A percentile compares a stretch with the other conserved stretches of the same genome.
These are phyloP conservation scores for Hibiscus mutabilis DNA, from an alignment of 345 rosid species.

Conservation along the genomic window DNA sequence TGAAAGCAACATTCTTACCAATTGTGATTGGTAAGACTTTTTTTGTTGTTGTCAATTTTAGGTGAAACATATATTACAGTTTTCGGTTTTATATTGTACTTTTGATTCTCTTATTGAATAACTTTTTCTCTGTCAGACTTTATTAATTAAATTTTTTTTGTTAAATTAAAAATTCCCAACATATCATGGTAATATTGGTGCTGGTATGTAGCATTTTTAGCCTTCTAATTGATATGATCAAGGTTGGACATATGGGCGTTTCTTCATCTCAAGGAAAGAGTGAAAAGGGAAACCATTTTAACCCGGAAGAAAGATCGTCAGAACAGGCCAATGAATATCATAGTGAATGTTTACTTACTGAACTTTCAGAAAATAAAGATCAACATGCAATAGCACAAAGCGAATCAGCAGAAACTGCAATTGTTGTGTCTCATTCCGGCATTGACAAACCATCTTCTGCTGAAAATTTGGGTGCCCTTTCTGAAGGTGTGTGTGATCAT, in stretches of 20 bases:
- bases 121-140: neutral
- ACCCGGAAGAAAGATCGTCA: slow-evolving; percentile 9
- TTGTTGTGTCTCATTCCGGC: neutral
- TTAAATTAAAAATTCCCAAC: neutral
- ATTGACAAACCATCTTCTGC: slow-evolving; percentile 11
- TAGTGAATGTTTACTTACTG: slow-evolving; percentile 9
- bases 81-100: neutral
- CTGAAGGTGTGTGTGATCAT: slow-evolving; percentile 5
- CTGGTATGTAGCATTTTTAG: slow-evolving; percentile 9
- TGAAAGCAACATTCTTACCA: neutral
- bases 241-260: slow-evolving; percentile 15
- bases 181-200: neutral
- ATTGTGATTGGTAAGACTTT: neutral
- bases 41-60: neutral
- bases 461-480: neutral
- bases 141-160: neutral
- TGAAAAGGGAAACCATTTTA: slow-evolving; percentile 11
- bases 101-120: neutral
- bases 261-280: slow-evolving; percentile 18
- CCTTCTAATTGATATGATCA: slow-evolving; percentile 18
- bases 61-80: neutral
- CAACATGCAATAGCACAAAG: slow-evolving; percentile 3
- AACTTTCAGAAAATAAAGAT: slow-evolving; percentile 7
- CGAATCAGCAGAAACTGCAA: slow-evolving; percentile 9
- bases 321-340: slow-evolving; percentile 10